Conservation (phyloP, 495 filamentous ascomycete genomes). For the Parathielavia appendiculata region DNA sequence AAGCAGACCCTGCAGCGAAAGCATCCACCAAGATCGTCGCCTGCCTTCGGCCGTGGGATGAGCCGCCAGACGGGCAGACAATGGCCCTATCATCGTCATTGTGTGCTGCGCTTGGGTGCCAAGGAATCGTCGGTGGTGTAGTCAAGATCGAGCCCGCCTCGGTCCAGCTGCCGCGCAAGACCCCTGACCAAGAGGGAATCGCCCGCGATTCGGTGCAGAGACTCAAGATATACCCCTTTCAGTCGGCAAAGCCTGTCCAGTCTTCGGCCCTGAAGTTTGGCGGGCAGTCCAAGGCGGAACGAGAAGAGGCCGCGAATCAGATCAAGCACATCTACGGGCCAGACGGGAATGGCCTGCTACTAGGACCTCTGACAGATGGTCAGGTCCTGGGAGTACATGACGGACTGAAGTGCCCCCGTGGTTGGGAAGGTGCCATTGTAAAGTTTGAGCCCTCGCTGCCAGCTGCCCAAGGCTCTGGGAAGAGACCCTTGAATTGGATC, state of each 20-base stretch:
- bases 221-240: slow-evolving; percentile 77
- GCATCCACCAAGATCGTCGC: slow-evolving; percentile 70
- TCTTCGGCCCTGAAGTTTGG: slow-evolving; percentile 77
- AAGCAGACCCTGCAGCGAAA: slow-evolving; percentile 53
- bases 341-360: slow-evolving; percentile 59
- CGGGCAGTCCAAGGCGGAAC: slow-evolving; percentile 71
- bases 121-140: slow-evolving; percentile 78
- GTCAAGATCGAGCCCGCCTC: slow-evolving; percentile 68
- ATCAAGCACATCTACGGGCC: slow-evolving; percentile 52
- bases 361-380: slow-evolving; percentile 85
- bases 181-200: slow-evolving; percentile 27
- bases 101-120: slow-evolving; percentile 62
- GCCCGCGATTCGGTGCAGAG: slow-evolving; percentile 36
- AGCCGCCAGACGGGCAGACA: slow-evolving; percentile 76
- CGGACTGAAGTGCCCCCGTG: slow-evolving; percentile 33
- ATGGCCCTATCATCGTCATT: slow-evolving; percentile 70
- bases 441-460: slow-evolving; percentile 59
- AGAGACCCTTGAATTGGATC: slow-evolving; percentile 62
- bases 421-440: slow-evolving; percentile 73
- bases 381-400: slow-evolving; percentile 57
- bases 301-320: slow-evolving; percentile 58
- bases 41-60: slow-evolving; percentile 69
- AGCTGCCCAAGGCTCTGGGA: slow-evolving; percentile 40
- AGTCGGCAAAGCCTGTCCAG: slow-evolving; percentile 46
- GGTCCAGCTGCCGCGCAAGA: slow-evolving; percentile 32